Percentiles rank a stretch among this genome's conserved stretches.
Conservation (phyloP, 345 rosid species). For the Populus ilicifolia region DNA sequence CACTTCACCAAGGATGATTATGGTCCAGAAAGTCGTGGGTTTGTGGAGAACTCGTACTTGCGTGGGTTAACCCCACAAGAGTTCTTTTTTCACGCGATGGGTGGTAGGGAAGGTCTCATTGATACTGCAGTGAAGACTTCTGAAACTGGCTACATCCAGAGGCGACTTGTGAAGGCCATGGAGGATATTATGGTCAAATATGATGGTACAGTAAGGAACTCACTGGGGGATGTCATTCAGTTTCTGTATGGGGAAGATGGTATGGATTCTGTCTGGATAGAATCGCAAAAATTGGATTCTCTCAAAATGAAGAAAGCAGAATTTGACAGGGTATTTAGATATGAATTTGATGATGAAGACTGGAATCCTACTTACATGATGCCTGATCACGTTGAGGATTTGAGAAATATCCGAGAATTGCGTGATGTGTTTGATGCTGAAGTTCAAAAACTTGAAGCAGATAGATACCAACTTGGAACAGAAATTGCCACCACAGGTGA, state of each 20-base stretch:
- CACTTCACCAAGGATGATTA: conserved; percentile 94
- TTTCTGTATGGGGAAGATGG: conserved; percentile 99
- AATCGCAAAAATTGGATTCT: conserved; percentile 89
- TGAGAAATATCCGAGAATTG: conserved; percentile 79
- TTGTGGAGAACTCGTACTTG: conserved; percentile 94
- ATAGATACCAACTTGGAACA: conserved; percentile 78
- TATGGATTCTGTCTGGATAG: conserved; percentile 98
- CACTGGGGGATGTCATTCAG: conserved; percentile 94
- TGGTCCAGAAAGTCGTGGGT: conserved; percentile 99
- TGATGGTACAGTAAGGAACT: conserved; percentile 96
- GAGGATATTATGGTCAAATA: conserved; percentile 99
- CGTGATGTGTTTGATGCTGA: conserved; percentile 94
- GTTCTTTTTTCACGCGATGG: conserved; percentile 99
- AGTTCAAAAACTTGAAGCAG: conserved; percentile 83
- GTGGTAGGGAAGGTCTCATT: conserved; percentile 99
- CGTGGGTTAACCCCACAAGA: conserved; percentile 99
- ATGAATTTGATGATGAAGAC: conserved; percentile 72
- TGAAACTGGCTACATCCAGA: conserved; percentile 98
- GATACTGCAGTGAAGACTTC: conserved; percentile 99
- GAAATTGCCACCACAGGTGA: conserved; percentile 96
- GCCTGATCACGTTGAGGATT: conserved; percentile 81
- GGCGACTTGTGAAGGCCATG: conserved; percentile 98
- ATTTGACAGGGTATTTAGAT: conserved; percentile 73
- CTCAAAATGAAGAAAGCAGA: conserved; percentile 80
- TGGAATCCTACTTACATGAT: conserved; percentile 86